These are phyloP conservation scores for Avena sativa DNA, from an alignment of 176 grass and related monocot species.

Conservation along the genomic window DNA sequence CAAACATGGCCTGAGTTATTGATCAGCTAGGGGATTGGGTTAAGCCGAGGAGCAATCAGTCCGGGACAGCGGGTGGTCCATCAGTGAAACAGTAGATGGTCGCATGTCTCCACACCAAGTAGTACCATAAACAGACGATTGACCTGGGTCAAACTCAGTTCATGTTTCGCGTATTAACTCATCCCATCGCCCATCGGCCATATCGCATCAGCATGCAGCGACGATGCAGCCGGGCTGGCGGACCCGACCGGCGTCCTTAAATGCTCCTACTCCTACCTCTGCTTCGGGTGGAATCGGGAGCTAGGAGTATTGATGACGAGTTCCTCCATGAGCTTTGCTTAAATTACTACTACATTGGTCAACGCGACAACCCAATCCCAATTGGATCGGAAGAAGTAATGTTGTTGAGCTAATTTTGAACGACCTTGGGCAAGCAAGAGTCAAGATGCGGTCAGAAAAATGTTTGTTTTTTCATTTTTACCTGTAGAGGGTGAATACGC, in stretches of 20 bases:
- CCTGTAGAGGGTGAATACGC: constrained; percentile 88
- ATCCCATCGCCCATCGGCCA: constrained; percentile 21
- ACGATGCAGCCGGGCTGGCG: background rate
- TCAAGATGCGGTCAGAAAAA: background rate
- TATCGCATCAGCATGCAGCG: constrained; percentile 28
- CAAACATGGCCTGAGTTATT: too few relatives aligned
- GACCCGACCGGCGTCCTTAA: constrained; percentile 3
- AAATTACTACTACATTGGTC: constrained; percentile 4
- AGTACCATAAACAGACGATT: background rate
- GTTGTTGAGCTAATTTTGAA: constrained; percentile 43
- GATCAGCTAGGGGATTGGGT: too few relatives aligned
- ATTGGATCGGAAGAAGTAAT: background rate
- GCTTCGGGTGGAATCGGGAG: constrained; percentile 13
- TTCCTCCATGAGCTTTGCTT: background rate
- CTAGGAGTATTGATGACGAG: background rate
- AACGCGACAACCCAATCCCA: background rate
- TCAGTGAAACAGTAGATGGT: constrained; percentile 10
- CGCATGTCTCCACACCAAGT: background rate
- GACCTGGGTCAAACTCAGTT: constrained; percentile 47
- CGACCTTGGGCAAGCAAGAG: background rate
- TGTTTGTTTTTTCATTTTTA: background rate
- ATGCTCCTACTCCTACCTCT: constrained; percentile 20
- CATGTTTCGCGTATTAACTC: constrained; percentile 26
- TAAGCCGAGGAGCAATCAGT: background rate
- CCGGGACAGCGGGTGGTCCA: background rate